Conservation (phyloP, 2,329 filamentous ascomycete species). For the Dactylellina sp. region DNA sequence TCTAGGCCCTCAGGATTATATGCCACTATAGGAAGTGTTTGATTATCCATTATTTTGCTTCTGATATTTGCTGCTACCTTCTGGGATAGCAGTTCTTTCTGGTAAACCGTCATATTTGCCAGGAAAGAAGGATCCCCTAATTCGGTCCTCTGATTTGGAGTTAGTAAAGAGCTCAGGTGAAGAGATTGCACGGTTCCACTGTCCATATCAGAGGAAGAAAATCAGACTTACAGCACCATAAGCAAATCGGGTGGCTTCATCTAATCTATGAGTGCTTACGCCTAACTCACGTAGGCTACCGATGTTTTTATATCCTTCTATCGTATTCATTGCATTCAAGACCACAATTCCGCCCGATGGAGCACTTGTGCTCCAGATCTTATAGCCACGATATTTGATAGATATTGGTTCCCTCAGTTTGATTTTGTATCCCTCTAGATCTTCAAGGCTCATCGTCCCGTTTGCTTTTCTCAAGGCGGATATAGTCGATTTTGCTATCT, state of each 20-base stretch:
- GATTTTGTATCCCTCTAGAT: conserved; percentile 78
- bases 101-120: conserved; percentile 71
- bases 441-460: conserved; percentile 86
- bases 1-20: conserved; percentile 79
- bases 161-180: too few species aligned
- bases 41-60: conserved; percentile 75
- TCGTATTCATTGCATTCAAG: conserved; percentile 80
- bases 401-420: conserved; percentile 72
- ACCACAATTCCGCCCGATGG: conserved; percentile 83
- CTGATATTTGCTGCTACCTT: conserved; percentile 72
- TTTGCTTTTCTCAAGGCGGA: conserved; percentile 75
- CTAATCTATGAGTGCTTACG: conserved; percentile 81
- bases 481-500: conserved; percentile 80
- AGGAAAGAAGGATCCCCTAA: conserved; percentile 84
- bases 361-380: conserved; percentile 75
- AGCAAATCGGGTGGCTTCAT: conserved; percentile 88
- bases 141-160: conserved; percentile 72
- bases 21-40: conserved; percentile 76
- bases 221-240: conserved; percentile 70
- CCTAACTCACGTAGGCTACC: conserved; percentile 72
- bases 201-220: too few species aligned
- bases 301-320: conserved; percentile 77
- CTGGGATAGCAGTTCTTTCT: conserved; percentile 75
- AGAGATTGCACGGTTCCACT: too few species aligned
- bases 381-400: conserved; percentile 76